These are phyloP conservation scores for Phialocephala sp. DNA, from an alignment of 2,329 filamentous ascomycete genomes.

Conservation along the genomic window DNA sequence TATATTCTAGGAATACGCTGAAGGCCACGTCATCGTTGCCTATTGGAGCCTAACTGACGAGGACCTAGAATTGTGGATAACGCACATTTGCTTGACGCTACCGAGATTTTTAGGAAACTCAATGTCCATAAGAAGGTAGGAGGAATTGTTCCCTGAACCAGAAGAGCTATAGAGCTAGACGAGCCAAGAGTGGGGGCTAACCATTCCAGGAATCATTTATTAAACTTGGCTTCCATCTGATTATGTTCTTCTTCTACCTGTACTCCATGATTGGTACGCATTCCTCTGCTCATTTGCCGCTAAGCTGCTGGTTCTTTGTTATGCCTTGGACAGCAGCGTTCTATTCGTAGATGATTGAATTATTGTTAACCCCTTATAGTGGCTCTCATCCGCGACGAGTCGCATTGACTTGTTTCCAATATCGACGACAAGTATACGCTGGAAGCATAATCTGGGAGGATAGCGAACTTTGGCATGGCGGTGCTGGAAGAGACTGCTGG, in stretches of 20 bases:
- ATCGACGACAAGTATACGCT: constrained; percentile 36
- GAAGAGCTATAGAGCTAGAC: background rate
- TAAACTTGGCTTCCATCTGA: constrained; percentile 96
- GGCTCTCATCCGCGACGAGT: constrained; percentile 90
- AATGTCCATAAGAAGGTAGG: constrained; percentile 97
- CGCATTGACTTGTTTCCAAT: constrained; percentile 63
- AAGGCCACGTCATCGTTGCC: background rate
- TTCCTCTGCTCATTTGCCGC: background rate
- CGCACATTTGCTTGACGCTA: constrained; percentile 94
- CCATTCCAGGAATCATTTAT: constrained; percentile 86
- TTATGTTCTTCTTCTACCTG: constrained; percentile 99
- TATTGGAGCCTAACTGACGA: constrained; percentile 43
- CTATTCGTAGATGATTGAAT: background rate
- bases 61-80: constrained; percentile 86
- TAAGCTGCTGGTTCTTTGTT: background rate
- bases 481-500: constrained; percentile 14
- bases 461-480: constrained; percentile 6
- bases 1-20: background rate
- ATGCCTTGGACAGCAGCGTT: background rate
- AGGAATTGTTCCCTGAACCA: background rate
- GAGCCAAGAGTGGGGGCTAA: constrained; percentile 10
- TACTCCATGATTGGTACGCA: constrained; percentile 61
- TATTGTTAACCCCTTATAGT: constrained; percentile 14
- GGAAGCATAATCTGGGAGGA: constrained; percentile 31
- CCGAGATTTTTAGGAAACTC: constrained; percentile 98